Percentiles rank a stretch among this genome's conserved stretches.
Evolutionary conservation across 1,139 yeast genomes (phyloP).

Genomic region (Scheffersomyces illinoinensis): DNA sequence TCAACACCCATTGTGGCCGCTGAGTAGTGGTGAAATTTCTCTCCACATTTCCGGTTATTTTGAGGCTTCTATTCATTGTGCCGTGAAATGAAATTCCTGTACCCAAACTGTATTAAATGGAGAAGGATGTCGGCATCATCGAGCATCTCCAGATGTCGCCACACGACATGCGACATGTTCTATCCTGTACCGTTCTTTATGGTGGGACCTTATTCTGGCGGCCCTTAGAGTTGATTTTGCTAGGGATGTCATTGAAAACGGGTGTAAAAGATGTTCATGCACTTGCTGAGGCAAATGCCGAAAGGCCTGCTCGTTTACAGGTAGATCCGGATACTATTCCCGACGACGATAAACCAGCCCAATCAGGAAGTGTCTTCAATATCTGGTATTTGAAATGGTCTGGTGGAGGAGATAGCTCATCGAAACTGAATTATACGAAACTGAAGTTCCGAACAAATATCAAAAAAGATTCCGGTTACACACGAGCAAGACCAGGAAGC

Average conservation of each 20-base stretch:
- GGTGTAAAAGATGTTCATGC: not conserved
- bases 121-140: not conserved
- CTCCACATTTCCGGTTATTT: not conserved
- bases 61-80: not conserved
- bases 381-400: constrained; percentile 91
- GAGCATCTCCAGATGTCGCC: not conserved
- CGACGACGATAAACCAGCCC: constrained; percentile 71
- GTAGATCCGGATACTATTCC: constrained; percentile 64
- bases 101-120: not conserved
- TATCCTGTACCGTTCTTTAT: not conserved
- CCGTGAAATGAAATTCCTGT: not conserved
- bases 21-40: not conserved
- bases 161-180: not conserved
- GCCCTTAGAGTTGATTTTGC: not conserved
- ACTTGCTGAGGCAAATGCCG: not conserved
- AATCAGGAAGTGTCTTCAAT: constrained; percentile 78
- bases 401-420: constrained; percentile 59
- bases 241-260: not conserved
- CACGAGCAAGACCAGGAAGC: constrained; percentile 56
- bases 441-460: constrained; percentile 59
- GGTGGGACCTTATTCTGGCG: not conserved
- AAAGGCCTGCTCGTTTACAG: constrained; percentile 59
- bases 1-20: not conserved
- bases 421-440: constrained; percentile 25
- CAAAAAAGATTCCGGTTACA: constrained; percentile 68